Base-by-base conservation (phyloP, 225 moss, liverwort and hornwort genomes). In the Pseudisothecium myosuroides region DNA sequence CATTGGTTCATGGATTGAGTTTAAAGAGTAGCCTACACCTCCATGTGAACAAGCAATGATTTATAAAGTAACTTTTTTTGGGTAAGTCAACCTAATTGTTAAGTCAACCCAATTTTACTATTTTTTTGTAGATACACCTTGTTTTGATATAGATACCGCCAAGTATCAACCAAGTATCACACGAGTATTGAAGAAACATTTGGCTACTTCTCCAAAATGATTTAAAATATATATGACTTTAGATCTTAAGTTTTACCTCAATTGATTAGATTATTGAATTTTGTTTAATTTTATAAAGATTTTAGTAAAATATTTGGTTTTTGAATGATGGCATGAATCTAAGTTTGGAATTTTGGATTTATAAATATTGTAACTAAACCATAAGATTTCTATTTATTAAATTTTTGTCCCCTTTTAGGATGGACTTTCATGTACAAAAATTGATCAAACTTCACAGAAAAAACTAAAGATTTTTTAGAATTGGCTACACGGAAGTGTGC, bases 401-500 rank as follows among this genome's bases (percentile, higher is more conserved):
- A 73, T 29, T 34, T 73, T 72, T 72, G 16, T 26, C 29, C 0
- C 1, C 2, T 27, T 28, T 17, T 6, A 16, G 9, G 3, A 0
- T 0, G 0, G 8, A 45, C 10, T 73, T 73, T 3, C 26, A 28
- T 73, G 28, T 45, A 17, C 45, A 43, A 28, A 73, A 72, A 45
- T 12, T 0, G 0, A 2, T 1, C 28, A 73, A 72, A 71, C 3
- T 45, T 43, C 16, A 9, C 0, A 27, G 3, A 16, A 37, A 5
- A 73, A 3, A 71, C 8, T 41, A 26, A 69, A 69, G 15, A 41
- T 0, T 26, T 71, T 72, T 17, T 0, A 16, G 0, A 45, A 45
- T 73, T 73, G 16, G 9, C 17, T 32, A 75, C 0, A 12, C 6
- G 0, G 6, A 49, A 31, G 32, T 32, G 12, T 12, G 2, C 4